Conservation (phyloP, 2,329 filamentous ascomycete genomes). For the Trichoderma koningiopsis region DNA sequence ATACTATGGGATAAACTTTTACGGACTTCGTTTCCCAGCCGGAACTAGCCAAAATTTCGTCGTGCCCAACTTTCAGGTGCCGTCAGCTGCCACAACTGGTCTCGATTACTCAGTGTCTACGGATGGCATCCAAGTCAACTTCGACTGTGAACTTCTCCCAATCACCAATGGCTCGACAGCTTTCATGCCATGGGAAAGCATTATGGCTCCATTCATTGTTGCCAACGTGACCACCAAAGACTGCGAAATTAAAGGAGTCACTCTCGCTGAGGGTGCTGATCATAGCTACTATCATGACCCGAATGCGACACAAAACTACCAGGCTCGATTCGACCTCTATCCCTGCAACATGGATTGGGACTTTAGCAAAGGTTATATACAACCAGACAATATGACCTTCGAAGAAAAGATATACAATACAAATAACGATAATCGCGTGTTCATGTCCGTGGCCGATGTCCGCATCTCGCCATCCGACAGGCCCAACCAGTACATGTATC, state of each 20-base stretch:
- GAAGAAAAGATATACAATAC: not conserved
- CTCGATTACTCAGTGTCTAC: constrained; percentile 15
- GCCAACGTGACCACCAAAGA: constrained; percentile 31
- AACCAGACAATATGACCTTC: constrained; percentile 19
- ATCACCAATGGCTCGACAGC: constrained; percentile 29
- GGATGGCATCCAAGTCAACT: constrained; percentile 31
- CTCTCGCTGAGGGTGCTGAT: constrained; percentile 32
- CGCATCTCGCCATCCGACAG: not conserved
- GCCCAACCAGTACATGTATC: constrained; percentile 7
- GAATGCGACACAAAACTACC: constrained; percentile 36
- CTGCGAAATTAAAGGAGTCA: constrained; percentile 33
- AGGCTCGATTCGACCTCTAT: constrained; percentile 31
- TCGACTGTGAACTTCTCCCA: constrained; percentile 33
- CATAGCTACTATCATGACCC: constrained; percentile 31
- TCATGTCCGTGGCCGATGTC: constrained; percentile 17
- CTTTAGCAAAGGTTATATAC: constrained; percentile 29
- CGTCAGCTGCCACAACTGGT: not conserved
- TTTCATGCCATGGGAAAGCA: constrained; percentile 31
- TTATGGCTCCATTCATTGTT: constrained; percentile 31
- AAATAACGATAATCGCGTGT: not conserved
- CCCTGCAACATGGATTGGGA: constrained; percentile 35
- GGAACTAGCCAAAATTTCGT: constrained; percentile 11
- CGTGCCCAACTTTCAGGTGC: constrained; percentile 4
- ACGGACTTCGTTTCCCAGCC: constrained; percentile 4
- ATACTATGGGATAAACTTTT: constrained; percentile 18